These are phyloP conservation scores for Fraxinus latifolia DNA, from an alignment of 305 asterid species.

Conservation along the genomic window DNA sequence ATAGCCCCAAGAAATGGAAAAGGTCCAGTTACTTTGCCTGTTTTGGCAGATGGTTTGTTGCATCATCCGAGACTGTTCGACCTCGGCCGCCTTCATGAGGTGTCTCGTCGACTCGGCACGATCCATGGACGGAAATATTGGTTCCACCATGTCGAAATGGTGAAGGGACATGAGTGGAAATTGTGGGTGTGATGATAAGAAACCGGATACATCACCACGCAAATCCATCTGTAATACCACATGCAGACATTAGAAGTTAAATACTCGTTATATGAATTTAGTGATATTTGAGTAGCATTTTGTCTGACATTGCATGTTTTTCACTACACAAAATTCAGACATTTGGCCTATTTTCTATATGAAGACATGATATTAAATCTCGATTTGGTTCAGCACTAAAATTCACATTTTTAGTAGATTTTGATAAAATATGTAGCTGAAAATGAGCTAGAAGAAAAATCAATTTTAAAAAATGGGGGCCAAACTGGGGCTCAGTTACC, in stretches of 20 bases:
- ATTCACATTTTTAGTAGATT: too few species aligned
- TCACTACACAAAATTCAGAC: too few species aligned
- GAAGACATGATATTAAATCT: too few species aligned
- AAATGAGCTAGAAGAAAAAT: too few species aligned
- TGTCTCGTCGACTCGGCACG: constrained; percentile 44
- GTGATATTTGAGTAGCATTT: background rate
- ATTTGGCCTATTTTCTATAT: too few species aligned
- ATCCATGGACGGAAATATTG: constrained; percentile 56
- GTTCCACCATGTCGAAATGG: constrained; percentile 53
- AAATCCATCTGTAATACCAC: constrained; percentile 44
- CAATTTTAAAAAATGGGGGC: too few species aligned
- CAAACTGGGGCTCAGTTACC: constrained; percentile 21
- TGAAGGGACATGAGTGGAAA: constrained; percentile 60
- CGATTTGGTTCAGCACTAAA: too few species aligned
- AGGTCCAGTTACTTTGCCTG: constrained; percentile 46
- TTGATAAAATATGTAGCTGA: too few species aligned
- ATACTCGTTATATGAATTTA: too few species aligned
- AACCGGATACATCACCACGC: constrained; percentile 55
- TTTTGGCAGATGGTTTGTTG: constrained; percentile 67
- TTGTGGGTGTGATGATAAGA: constrained; percentile 62
- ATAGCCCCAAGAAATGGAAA: constrained; percentile 69
- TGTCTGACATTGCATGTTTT: background rate
- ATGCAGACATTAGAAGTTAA: background rate
- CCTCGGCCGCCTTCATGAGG: constrained; percentile 61
- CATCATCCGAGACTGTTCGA: constrained; percentile 57